Evolutionary conservation across 2,329 filamentous ascomycete species (phyloP).

Genomic region (Sclerotiophoma versabilis): DNA sequence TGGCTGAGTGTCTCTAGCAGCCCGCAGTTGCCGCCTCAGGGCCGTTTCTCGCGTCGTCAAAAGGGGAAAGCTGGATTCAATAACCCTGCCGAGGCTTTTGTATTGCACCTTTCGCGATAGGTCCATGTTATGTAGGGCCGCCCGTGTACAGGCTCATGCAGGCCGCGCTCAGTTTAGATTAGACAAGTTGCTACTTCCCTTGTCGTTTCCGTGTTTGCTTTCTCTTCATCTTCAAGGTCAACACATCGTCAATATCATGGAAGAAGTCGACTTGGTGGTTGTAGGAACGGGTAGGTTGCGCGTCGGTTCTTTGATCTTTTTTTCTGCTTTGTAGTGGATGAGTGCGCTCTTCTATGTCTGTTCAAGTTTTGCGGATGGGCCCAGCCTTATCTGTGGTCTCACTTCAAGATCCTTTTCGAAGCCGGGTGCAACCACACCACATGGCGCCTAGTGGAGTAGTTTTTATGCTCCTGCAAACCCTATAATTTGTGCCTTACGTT

Average conservation of each 20-base stretch:
- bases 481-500: background rate
- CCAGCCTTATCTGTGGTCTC: background rate
- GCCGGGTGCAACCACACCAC: background rate
- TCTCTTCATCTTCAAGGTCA: background rate
- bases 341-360: background rate
- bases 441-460: background rate
- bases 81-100: background rate
- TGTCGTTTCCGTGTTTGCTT: background rate
- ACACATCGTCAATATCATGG: constrained; percentile 12
- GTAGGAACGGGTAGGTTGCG: constrained; percentile 34
- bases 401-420: background rate
- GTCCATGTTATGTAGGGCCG: background rate
- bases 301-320: background rate
- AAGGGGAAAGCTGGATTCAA: background rate
- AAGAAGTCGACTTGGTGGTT: constrained; percentile 30
- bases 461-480: background rate
- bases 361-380: background rate
- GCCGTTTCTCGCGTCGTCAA: background rate
- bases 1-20: background rate
- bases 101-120: background rate
- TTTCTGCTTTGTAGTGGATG: background rate
- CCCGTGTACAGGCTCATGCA: background rate
- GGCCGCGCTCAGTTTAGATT: background rate
- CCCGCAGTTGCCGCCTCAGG: constrained; percentile 1
- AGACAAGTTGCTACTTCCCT: background rate